phyloP scores from a whole-genome alignment of 1,284 basidiomycete species.

The Rhodotorula sp. region DNA sequence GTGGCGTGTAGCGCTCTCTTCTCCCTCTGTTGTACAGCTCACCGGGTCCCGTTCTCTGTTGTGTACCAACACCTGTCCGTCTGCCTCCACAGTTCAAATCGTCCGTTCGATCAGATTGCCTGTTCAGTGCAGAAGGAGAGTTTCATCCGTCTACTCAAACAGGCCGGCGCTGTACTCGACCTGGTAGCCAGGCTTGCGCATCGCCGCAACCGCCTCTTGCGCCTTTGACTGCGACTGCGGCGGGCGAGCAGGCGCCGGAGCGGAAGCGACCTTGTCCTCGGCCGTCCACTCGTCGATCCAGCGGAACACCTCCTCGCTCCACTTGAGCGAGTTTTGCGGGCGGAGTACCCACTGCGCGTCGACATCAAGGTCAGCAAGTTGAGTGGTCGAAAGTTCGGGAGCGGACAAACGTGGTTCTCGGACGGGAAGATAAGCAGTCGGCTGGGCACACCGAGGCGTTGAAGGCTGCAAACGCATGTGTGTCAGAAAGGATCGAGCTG shows the following conservation, averaged over 20 bases:
- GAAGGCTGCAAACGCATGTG: slow-evolving; percentile 13
- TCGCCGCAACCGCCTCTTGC: no score
- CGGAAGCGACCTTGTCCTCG: neutral
- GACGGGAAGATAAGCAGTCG: slow-evolving; percentile 73
- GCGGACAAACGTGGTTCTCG: slow-evolving; percentile 76
- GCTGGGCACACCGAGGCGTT: slow-evolving; percentile 70
- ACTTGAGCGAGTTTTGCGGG: slow-evolving; percentile 61
- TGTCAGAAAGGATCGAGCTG: neutral
- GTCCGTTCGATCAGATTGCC: no score
- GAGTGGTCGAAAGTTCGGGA: slow-evolving; percentile 63
- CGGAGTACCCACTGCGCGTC: slow-evolving; percentile 48
- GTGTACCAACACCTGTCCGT: no score
- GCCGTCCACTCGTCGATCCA: slow-evolving; percentile 25
- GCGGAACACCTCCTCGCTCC: slow-evolving; percentile 83
- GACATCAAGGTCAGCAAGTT: neutral
- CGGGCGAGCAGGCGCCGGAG: no score
- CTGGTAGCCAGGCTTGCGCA: neutral
- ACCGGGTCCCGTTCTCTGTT: neutral
- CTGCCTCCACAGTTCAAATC: no score
- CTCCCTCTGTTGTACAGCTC: neutral
- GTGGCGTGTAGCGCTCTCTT: neutral
- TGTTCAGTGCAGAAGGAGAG: no score
- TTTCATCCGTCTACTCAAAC: neutral
- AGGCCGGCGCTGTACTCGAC: slow-evolving; percentile 8
- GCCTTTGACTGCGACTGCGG: no score